Evolutionary conservation across 2,329 filamentous ascomycete species (phyloP), one percentile per base, ranked within the genome.

Genomic region (Fusarium pseudonygamai): DNA sequence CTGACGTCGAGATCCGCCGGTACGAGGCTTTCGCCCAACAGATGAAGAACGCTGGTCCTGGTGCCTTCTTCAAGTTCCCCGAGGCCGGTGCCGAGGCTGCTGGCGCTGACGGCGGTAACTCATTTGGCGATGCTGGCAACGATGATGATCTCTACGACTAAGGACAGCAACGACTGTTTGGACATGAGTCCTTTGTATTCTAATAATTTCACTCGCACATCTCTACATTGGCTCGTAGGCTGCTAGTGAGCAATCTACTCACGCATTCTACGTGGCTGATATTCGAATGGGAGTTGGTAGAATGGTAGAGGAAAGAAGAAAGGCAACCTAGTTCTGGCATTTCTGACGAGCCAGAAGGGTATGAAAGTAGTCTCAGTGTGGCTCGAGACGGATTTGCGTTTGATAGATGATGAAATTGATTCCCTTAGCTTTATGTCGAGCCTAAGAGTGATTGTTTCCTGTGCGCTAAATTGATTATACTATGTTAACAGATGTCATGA

Each of bases 11-110:
- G 88, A 97, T 99, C 79, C 93, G 96, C 80, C 93, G 96, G 70
- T 99, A 99, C 86, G 96, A 99, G 88, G 96, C 96, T 9, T 99
- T 99, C 80, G 93, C 96, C 45, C 96, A 98, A 87, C 96, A 96
- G 83, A 97, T 99, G 95, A 99, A 99, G 93, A 97, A 97, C 83
- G 92, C 94, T 68, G 95, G 95, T 58, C 95, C 95, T 43, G 96
- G 95, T 80, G 95, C 94, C 78, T 98, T 96, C 90, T 99, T 99
- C 93, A 95, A 97, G 85, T 99, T 99, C 91, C 96, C 93, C 37
- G 87, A 88, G 69, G 93, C 89, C 78, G 93, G 90, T 26, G 83
- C 79, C 26, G 87, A 93, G 88, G 88, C 93, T 85, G 79, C 85
- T 78, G 82, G 86, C 83, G 77, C 89, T 85, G 82, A 89, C 85